These are phyloP conservation scores for Pseudocercospora fijiensis DNA, from an alignment of 2,329 filamentous ascomycete genomes.

Conservation along the genomic window DNA sequence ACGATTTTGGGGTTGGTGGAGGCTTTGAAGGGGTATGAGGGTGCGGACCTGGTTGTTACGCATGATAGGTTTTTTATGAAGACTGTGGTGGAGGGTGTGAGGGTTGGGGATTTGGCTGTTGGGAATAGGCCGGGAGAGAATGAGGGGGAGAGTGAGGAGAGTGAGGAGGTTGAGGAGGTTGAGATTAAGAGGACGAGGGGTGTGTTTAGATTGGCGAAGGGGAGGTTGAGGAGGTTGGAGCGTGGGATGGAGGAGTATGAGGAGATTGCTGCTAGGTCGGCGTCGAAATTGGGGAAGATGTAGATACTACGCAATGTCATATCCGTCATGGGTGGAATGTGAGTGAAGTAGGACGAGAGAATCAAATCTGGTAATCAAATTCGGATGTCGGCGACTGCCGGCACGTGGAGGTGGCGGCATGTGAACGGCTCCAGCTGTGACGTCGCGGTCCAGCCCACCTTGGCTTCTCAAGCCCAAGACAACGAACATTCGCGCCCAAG, in stretches of 20 bases:
- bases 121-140: slow-evolving; percentile 28
- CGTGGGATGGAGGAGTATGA: slow-evolving; percentile 27
- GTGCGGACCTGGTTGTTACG: slow-evolving; percentile 73
- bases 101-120: slow-evolving; percentile 20
- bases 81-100: slow-evolving; percentile 65
- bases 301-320: no score
- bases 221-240: slow-evolving; percentile 19
- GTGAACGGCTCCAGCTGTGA: slow-evolving; percentile 10
- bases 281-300: slow-evolving; percentile 23
- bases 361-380: neutral
- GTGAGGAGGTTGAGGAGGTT: slow-evolving; percentile 23
- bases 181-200: slow-evolving; percentile 14
- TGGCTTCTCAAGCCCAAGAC: slow-evolving; percentile 3
- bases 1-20: slow-evolving; percentile 70
- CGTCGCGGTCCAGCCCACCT: slow-evolving; percentile 14
- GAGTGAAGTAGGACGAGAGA: neutral
- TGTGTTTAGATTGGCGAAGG: slow-evolving; percentile 24
- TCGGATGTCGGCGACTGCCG: neutral
- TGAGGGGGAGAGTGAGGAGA: slow-evolving; percentile 22
- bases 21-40: slow-evolving; percentile 66
- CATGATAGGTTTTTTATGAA: slow-evolving; percentile 82
- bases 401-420: slow-evolving; percentile 8
- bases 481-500: neutral
- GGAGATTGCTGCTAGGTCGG: slow-evolving; percentile 23
- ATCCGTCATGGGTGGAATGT: no score